Evolutionary conservation across 1,139 yeast genomes (phyloP).

Genomic region (Sugiyamaella japonica): DNA sequence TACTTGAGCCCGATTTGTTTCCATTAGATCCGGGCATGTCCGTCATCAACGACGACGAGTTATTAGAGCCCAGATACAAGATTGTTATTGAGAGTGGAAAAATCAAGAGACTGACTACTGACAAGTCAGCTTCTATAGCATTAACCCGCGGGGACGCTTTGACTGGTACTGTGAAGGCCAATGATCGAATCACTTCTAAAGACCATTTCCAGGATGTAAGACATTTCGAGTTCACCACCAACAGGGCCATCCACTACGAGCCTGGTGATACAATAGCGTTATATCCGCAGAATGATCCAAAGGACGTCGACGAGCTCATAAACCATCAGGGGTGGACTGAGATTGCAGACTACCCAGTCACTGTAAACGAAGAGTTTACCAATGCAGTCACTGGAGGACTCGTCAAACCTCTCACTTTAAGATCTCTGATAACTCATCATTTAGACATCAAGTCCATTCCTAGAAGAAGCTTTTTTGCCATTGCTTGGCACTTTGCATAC

Average conservation of each 20-base stretch:
- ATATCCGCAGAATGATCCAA: constrained; percentile 69
- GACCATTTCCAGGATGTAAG: constrained; percentile 93
- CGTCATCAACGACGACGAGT: constrained; percentile 14
- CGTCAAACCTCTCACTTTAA: constrained; percentile 58
- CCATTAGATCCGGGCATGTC: constrained; percentile 7
- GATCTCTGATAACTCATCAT: constrained; percentile 75
- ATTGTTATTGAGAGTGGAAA: constrained; percentile 29
- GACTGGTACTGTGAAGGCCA: constrained; percentile 49
- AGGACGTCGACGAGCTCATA: constrained; percentile 64
- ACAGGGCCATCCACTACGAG: constrained; percentile 41
- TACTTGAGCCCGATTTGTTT: constrained; percentile 6
- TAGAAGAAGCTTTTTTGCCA: constrained; percentile 68
- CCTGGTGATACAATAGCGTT: constrained; percentile 85
- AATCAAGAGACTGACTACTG: constrained; percentile 36
- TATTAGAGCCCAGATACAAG: constrained; percentile 49
- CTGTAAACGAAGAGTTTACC: constrained; percentile 37
- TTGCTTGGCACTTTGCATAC: constrained; percentile 69
- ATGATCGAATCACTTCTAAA: constrained; percentile 59
- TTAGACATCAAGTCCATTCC: constrained; percentile 83
- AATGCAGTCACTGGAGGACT: constrained; percentile 54
- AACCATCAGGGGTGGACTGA: constrained; percentile 73
- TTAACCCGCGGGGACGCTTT: constrained; percentile 36
- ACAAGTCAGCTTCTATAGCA: constrained; percentile 32
- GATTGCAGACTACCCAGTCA: constrained; percentile 56
- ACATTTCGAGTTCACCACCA: constrained; percentile 50